A percentile compares a stretch with the other conserved stretches of the same genome.
Conservation (phyloP, 2,329 filamentous ascomycete species). For the Verticillium longisporum region DNA sequence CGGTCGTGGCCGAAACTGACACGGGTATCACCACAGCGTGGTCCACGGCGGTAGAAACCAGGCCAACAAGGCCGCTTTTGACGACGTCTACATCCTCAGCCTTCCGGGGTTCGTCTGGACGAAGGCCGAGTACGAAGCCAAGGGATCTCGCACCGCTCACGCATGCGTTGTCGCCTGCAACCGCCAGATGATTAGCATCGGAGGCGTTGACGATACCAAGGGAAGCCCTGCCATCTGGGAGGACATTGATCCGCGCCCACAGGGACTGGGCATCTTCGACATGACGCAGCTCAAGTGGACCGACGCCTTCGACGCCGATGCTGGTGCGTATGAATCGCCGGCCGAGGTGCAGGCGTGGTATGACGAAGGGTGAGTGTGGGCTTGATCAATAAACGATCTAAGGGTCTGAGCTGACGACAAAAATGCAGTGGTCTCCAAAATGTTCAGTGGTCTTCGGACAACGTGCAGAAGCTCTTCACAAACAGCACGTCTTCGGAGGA, state of each 20-base stretch:
- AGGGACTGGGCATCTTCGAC: slow-evolving; percentile 31
- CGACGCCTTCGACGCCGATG: slow-evolving; percentile 24
- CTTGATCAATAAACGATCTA: background rate
- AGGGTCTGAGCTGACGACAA: background rate
- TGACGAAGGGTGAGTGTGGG: slow-evolving; percentile 9
- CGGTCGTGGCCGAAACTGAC: background rate
- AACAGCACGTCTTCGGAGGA: background rate
- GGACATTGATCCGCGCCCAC: slow-evolving; percentile 24
- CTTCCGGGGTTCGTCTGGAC: slow-evolving; percentile 30
- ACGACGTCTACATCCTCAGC: slow-evolving; percentile 27
- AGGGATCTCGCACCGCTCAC: slow-evolving; percentile 20
- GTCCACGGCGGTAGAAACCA: slow-evolving; percentile 25
- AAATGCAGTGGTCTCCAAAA: background rate
- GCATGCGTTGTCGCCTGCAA: slow-evolving; percentile 26
- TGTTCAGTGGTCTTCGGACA: background rate
- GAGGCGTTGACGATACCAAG: slow-evolving; percentile 22
- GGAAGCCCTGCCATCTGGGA: slow-evolving; percentile 13
- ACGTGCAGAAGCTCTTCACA: background rate
- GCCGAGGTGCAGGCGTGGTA: slow-evolving; percentile 25
- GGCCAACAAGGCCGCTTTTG: slow-evolving; percentile 13
- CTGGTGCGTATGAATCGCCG: slow-evolving; percentile 24
- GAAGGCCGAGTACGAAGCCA: slow-evolving; percentile 15
- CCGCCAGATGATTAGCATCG: slow-evolving; percentile 31
- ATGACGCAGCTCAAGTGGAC: slow-evolving; percentile 27
- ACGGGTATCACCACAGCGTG: slow-evolving; percentile 17